Percentiles rank a stretch among this genome's conserved stretches.
phyloP scores from a whole-genome alignment of 306 rosid genomes.

The Calophaca sinica region DNA sequence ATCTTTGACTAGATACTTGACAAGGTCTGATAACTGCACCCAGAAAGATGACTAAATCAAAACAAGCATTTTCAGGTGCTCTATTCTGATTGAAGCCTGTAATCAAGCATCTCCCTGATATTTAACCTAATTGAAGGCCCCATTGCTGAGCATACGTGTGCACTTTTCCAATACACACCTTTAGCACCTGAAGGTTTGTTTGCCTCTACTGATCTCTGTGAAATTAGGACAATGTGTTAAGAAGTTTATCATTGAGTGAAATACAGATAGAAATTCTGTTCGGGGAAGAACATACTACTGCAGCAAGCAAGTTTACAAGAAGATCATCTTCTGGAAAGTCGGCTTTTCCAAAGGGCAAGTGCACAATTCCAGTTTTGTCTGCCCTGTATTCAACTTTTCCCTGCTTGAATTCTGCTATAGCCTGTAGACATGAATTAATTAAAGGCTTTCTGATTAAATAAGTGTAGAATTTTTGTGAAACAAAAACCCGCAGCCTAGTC shows the following conservation, averaged over 20 bases:
- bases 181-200: slow-evolving; percentile 95
- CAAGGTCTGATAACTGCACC: slow-evolving; percentile 52
- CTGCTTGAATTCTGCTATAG: slow-evolving; percentile 95
- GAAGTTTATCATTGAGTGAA: background rate
- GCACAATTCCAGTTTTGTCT: slow-evolving; percentile 98
- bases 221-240: slow-evolving; percentile 14
- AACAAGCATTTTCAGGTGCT: slow-evolving; percentile 63
- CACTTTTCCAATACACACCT: slow-evolving; percentile 98
- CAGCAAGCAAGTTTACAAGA: slow-evolving; percentile 76
- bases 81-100: slow-evolving; percentile 61
- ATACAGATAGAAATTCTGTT: slow-evolving; percentile 13
- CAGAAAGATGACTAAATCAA: slow-evolving; percentile 48
- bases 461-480: background rate
- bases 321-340: slow-evolving; percentile 93
- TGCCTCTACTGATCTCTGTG: slow-evolving; percentile 88
- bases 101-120: slow-evolving; percentile 90
- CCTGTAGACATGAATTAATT: slow-evolving; percentile 56
- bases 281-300: slow-evolving; percentile 70
- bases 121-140: slow-evolving; percentile 93
- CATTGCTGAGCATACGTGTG: slow-evolving; percentile 94
- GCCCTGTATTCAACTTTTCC: slow-evolving; percentile 98
- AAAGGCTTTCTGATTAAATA: background rate
- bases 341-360: slow-evolving; percentile 88
- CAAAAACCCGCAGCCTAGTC: background rate
- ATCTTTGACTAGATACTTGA: slow-evolving; percentile 51